A percentile compares a stretch with the other conserved stretches of the same genome.
Evolutionary conservation across 371 early-diverging fungal species (phyloP).

Genomic region (Circinella umbellata): DNA sequence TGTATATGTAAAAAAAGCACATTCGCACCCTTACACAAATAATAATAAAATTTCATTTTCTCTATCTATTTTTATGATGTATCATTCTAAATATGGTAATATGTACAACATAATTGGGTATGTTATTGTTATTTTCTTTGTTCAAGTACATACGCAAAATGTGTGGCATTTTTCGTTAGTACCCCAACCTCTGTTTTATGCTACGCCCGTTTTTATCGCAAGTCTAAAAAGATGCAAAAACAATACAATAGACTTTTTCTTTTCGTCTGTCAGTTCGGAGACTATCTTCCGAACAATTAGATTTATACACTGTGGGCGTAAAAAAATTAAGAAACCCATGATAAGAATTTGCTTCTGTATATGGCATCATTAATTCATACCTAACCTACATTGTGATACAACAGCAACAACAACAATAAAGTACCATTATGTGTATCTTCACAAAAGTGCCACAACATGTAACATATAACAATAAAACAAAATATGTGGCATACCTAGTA

Average conservation of each 20-base stretch:
- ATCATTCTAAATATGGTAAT: neutral
- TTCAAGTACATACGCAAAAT: too few species aligned
- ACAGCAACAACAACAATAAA: too few species aligned
- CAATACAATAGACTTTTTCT: neutral
- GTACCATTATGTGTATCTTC: too few species aligned
- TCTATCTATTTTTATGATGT: neutral
- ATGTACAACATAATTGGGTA: neutral
- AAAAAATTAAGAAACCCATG: neutral
- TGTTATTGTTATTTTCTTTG: neutral
- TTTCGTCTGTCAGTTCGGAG: neutral
- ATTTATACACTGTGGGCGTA: neutral
- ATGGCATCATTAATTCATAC: constrained; percentile 4
- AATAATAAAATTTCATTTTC: too few species aligned
- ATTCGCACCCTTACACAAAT: neutral
- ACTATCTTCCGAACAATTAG: neutral
- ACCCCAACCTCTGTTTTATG: neutral
- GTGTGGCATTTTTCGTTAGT: too few species aligned
- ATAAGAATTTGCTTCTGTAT: neutral
- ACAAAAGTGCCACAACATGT: neutral
- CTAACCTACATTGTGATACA: neutral
- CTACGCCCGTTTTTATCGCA: neutral
- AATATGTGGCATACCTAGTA: too few species aligned
- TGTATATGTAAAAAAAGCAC: constrained; percentile 2
- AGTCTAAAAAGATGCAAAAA: too few species aligned
- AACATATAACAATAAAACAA: too few species aligned